Evolutionary conservation across 2,329 filamentous ascomycete species (phyloP), one percentile per base, ranked within the genome.

Genomic region (Huntiella savannae): DNA sequence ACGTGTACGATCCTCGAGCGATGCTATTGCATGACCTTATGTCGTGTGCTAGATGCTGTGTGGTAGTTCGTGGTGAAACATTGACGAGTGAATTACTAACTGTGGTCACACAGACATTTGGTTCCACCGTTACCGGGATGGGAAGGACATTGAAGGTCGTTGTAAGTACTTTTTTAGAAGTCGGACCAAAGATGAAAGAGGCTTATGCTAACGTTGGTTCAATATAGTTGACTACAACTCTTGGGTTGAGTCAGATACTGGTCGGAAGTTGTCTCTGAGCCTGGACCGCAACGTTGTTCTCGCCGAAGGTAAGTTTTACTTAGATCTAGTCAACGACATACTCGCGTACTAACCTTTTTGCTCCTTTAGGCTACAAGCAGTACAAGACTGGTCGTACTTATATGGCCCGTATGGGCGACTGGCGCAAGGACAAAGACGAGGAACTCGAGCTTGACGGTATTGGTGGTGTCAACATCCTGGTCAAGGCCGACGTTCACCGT

Each of bases 401-500:
- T 64, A 85, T 98, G 77, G 84, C 82, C 15, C 73, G 66, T 51
- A 85, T 94, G 77, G 91, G 91, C 54, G 83, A 96, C 62, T 91
- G 87, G 81, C 76, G 82, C 51, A 74, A 85, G 50, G 81, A 96
- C 66, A 92, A 92, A 61, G 83, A 96, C 56, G 78, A 85, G 51
- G 87, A 96, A 63, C 76, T 96, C 22, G 77, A 86, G 53, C 79
- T 98, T 42, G 91, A 98, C 59, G 91, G 88, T 51, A 86, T 98
- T 61, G 91, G 91, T 53, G 91, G 91, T 55, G 91, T 98, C 52
- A 96, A 88, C 62, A 95, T 98, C 56, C 67, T 98, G 40, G 91
- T 98, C 54, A 98, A 98, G 67, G 91, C 86, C 4, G 88, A 98
- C 61, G 88, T 98, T 8, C 91, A 98, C 63, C 77, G 91, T 65